Evolutionary conservation across 176 grass and related monocot species (phyloP).

Genomic region (Eleusine indica): DNA sequence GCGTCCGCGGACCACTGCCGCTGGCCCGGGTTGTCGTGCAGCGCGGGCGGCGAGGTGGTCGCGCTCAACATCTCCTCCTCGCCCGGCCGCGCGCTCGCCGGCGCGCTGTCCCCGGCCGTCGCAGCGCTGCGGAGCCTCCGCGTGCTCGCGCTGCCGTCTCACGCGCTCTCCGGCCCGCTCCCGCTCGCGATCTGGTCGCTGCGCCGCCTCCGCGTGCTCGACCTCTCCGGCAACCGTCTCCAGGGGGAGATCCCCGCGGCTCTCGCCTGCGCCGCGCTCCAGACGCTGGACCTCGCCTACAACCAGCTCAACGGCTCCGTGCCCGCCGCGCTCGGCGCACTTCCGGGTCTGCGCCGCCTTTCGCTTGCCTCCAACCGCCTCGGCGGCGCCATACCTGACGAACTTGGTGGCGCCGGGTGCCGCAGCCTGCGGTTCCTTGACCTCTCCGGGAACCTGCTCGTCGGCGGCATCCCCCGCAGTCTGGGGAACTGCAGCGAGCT

Average conservation of each 20-base stretch:
- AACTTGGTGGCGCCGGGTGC: conserved; percentile 57
- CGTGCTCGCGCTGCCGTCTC: conserved; percentile 56
- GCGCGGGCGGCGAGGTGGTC: conserved; percentile 48
- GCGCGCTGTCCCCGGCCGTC: conserved; percentile 61
- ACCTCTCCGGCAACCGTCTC: conserved; percentile 69
- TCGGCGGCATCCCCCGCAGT: conserved; percentile 69
- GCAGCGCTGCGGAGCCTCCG: conserved; percentile 57
- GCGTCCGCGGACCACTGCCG: conserved; percentile 51
- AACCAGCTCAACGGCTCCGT: conserved; percentile 83
- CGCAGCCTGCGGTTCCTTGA: conserved; percentile 64
- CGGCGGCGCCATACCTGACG: conserved; percentile 69
- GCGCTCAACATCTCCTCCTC: conserved; percentile 62
- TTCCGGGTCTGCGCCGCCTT: conserved; percentile 52
- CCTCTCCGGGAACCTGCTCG: conserved; percentile 77
- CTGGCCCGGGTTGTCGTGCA: conserved; percentile 78
- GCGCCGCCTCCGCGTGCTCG: conserved; percentile 55
- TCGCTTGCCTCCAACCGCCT: conserved; percentile 75
- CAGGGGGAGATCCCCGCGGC: conserved; percentile 69
- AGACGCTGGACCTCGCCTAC: conserved; percentile 76
- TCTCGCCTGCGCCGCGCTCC: conserved; percentile 56
- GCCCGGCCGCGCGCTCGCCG: conserved; percentile 50
- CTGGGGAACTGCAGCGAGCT: conserved; percentile 69
- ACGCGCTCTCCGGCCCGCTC: conserved; percentile 58
- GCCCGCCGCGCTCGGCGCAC: conserved; percentile 45
- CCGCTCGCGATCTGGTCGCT: conserved; percentile 57